Conservation (phyloP, 495 filamentous ascomycete genomes). For the Letharia columbiana region DNA sequence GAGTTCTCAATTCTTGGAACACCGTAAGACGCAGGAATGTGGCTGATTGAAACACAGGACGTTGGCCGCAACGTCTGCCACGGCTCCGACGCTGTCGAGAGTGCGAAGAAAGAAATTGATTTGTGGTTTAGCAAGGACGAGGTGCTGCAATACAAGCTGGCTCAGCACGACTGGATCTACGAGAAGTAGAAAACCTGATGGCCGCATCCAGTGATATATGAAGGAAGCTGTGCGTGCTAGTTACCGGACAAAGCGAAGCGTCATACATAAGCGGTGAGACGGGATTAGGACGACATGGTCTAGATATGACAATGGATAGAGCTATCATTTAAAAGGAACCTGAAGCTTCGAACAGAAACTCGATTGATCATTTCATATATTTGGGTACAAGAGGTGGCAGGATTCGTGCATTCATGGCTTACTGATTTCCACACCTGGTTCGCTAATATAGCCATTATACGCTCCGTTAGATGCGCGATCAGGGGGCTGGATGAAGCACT, state of each 20-base stretch:
- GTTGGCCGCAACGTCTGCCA: constrained; percentile 99
- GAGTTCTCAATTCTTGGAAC: constrained; percentile 22
- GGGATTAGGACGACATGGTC: neutral
- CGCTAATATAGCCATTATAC: no score
- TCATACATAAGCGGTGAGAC: neutral
- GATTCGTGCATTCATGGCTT: no score
- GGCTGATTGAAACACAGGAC: constrained; percentile 43
- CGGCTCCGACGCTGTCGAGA: constrained; percentile 96
- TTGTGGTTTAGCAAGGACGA: constrained; percentile 92
- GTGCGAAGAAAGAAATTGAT: constrained; percentile 97
- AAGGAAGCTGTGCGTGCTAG: neutral
- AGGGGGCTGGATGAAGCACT: no score
- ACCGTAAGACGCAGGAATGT: constrained; percentile 13
- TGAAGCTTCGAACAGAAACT: neutral
- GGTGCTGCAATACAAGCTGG: constrained; percentile 66
- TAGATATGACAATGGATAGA: neutral
- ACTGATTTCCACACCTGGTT: no score
- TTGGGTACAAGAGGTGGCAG: neutral
- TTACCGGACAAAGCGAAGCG: neutral
- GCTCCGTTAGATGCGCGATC: no score
- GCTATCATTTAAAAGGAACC: neutral
- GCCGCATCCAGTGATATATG: neutral
- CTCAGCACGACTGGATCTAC: constrained; percentile 86
- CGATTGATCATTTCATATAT: neutral
- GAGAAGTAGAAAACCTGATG: constrained; percentile 50